A percentile compares a stretch with the other conserved stretches of the same genome.
Evolutionary conservation across 2,329 filamentous ascomycete species (phyloP).

Genomic region (Aspergillus piperis): DNA sequence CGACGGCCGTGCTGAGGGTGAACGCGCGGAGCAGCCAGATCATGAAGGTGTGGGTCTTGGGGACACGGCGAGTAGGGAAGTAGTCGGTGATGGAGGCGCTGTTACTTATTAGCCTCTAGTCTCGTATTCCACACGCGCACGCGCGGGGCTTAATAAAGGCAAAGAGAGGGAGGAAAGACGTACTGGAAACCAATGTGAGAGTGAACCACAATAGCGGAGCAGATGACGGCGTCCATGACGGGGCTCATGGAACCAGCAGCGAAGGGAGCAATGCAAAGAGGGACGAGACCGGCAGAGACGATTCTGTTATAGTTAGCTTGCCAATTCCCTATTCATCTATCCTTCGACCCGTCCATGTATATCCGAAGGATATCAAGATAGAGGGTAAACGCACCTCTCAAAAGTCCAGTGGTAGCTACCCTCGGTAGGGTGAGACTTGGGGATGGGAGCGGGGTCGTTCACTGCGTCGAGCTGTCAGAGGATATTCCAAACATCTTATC

Average conservation of each 20-base stretch:
- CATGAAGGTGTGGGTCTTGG: constrained; percentile 65
- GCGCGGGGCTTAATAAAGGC: background rate
- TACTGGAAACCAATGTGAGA: constrained; percentile 94
- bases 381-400: constrained; percentile 61
- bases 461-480: constrained; percentile 50
- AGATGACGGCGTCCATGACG: constrained; percentile 79
- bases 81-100: constrained; percentile 84
- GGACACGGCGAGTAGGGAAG: constrained; percentile 71
- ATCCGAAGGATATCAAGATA: background rate
- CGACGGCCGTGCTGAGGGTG: constrained; percentile 79
- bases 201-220: constrained; percentile 81
- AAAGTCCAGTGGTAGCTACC: constrained; percentile 99
- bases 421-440: constrained; percentile 71
- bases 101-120: constrained; percentile 12
- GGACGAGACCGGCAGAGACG: constrained; percentile 77
- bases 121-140: background rate
- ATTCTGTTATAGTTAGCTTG: constrained; percentile 52
- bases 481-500: constrained; percentile 6
- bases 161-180: constrained; percentile 27
- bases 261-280: constrained; percentile 87
- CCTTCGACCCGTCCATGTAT: background rate
- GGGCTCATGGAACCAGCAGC: constrained; percentile 90
- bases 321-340: too few relatives aligned
- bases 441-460: constrained; percentile 82
- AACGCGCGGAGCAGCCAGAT: constrained; percentile 77